Conservation (phyloP, 768 basidiomycete genomes). For the Termitomyces sp. region DNA sequence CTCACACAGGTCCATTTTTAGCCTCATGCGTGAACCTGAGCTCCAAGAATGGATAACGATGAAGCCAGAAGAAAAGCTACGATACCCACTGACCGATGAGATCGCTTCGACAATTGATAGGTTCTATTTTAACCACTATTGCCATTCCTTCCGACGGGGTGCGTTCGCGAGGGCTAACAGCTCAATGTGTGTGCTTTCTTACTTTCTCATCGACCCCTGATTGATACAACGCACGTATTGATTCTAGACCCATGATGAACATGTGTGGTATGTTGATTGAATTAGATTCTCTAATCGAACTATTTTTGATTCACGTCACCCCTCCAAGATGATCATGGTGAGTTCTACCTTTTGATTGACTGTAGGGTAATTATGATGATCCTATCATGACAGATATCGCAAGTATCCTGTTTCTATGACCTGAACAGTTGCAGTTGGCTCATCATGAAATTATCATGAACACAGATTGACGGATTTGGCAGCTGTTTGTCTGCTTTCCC, state of each 20-base stretch:
- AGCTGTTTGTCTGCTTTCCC: conserved; percentile 53
- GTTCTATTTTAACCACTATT: conserved; percentile 91
- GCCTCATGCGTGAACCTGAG: conserved; percentile 83
- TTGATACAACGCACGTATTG: conserved; percentile 1
- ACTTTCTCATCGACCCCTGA: not conserved
- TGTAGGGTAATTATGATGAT: not conserved
- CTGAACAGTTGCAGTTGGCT: not conserved
- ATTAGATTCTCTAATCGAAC: not conserved
- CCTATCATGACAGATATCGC: conserved; percentile 17
- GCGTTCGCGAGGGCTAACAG: conserved; percentile 91
- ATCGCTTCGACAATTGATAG: conserved; percentile 77
- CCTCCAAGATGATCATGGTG: conserved; percentile 75
- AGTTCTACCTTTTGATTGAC: conserved; percentile 19
- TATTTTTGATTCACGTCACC: not conserved
- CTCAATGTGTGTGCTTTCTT: conserved; percentile 62
- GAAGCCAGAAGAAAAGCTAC: conserved; percentile 57
- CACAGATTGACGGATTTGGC: conserved; percentile 79
- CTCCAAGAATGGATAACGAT: conserved; percentile 79
- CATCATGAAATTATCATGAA: not conserved
- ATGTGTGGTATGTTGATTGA: conserved; percentile 61
- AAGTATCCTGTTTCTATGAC: conserved; percentile 14
- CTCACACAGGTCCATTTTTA: conserved; percentile 19
- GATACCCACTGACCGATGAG: conserved; percentile 61
- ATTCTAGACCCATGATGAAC: conserved; percentile 79
- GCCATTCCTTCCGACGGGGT: conserved; percentile 77